phyloP scores from a whole-genome alignment of 2,329 filamentous ascomycete species.

The Aulographum hederae region DNA sequence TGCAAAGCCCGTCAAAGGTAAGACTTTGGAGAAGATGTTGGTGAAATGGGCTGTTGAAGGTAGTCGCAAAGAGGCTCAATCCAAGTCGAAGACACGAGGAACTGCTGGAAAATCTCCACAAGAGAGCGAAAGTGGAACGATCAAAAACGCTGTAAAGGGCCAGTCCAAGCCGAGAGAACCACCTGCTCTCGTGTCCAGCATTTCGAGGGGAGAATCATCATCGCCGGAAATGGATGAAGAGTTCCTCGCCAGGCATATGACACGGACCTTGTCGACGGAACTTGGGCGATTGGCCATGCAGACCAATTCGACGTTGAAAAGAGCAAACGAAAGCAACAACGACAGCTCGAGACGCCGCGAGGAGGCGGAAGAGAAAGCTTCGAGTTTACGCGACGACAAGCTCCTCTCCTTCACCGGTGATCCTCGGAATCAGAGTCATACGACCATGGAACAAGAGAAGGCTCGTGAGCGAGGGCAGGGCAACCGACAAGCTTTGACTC shows the following conservation, averaged over 20 bases:
- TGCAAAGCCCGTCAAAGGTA: slow-evolving; percentile 53
- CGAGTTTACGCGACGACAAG: slow-evolving; percentile 34
- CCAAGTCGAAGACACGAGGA: too few species aligned
- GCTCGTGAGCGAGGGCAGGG: background rate
- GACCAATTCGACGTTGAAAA: slow-evolving; percentile 19
- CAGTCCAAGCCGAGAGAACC: too few species aligned
- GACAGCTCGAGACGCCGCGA: slow-evolving; percentile 28
- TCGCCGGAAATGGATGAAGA: too few species aligned
- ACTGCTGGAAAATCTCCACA: slow-evolving; percentile 11
- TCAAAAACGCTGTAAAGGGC: background rate
- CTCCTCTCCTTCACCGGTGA: slow-evolving; percentile 29
- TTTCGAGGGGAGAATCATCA: too few species aligned
- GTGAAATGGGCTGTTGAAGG: slow-evolving; percentile 44
- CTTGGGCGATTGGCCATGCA: slow-evolving; percentile 16
- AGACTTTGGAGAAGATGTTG: slow-evolving; percentile 51
- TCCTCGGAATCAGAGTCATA: slow-evolving; percentile 12
- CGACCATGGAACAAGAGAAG: slow-evolving; percentile 1
- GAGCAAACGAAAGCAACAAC: slow-evolving; percentile 18
- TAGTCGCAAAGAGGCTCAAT: slow-evolving; percentile 11
- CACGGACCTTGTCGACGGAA: slow-evolving; percentile 7
- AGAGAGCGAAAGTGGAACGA: slow-evolving; percentile 1
- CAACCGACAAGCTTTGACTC: background rate
- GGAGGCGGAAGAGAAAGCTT: slow-evolving; percentile 35
- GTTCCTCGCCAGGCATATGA: too few species aligned
- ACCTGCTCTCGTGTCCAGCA: too few species aligned